Conservation (phyloP, 768 basidiomycete species). For the Boletus huronensis region DNA sequence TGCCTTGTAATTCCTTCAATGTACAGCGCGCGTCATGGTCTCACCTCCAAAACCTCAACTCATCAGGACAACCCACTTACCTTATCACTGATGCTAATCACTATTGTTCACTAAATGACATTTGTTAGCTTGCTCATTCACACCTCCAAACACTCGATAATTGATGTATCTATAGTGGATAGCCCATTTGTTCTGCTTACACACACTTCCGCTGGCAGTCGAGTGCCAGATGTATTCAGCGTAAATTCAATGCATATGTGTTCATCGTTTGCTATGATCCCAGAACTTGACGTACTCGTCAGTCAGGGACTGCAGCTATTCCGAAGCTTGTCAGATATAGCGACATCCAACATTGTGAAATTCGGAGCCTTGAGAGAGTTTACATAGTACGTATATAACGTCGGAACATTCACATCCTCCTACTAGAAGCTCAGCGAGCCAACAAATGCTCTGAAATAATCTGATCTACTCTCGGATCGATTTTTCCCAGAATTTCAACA, state of each 20-base stretch:
- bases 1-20: slow-evolving; percentile 27
- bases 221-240: slow-evolving; percentile 4
- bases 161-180: slow-evolving; percentile 28
- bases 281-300: background rate
- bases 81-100: slow-evolving; percentile 14
- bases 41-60: background rate
- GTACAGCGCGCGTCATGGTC: background rate
- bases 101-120: slow-evolving; percentile 7
- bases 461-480: slow-evolving; percentile 28
- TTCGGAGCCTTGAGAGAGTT: background rate
- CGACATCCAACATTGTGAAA: background rate
- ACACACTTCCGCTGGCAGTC: slow-evolving; percentile 1
- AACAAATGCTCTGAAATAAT: slow-evolving; percentile 26
- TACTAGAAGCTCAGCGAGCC: slow-evolving; percentile 6
- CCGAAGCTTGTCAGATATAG: too few relatives aligned
- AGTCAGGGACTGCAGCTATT: too few relatives aligned
- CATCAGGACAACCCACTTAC: slow-evolving; percentile 5
- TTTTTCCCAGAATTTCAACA: slow-evolving; percentile 21
- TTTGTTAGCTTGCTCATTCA: slow-evolving; percentile 6
- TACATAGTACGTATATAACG: background rate
- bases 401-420: background rate
- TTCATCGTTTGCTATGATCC: background rate
- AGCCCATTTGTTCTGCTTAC: slow-evolving; percentile 1
- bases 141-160: slow-evolving; percentile 1
- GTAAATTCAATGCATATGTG: background rate